phyloP scores from a whole-genome alignment of 2,329 filamentous ascomycete genomes.

The Ophiostoma sp. region DNA sequence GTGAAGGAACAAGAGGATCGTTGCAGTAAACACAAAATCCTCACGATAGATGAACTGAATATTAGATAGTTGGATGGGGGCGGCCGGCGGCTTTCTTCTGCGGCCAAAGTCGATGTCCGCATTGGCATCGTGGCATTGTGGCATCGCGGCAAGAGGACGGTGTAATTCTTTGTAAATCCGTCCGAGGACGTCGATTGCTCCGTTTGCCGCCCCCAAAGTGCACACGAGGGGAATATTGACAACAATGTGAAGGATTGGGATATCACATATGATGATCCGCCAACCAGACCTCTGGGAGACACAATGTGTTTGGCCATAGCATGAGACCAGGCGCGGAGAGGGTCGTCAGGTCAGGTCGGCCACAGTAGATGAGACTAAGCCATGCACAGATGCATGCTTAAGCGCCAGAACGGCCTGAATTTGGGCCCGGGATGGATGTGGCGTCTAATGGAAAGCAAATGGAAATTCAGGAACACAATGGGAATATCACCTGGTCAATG shows the following conservation, averaged over 20 bases:
- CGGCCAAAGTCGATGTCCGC: not conserved
- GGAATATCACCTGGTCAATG: not conserved
- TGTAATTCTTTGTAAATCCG: not conserved
- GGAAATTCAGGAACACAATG: not conserved
- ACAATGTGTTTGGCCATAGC: not conserved
- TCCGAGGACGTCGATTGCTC: not conserved
- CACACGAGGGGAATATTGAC: not conserved
- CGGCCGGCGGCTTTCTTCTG: not conserved
- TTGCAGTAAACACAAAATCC: not conserved
- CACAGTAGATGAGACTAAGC: not conserved
- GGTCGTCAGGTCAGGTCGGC: not conserved
- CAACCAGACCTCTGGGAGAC: constrained; percentile 7
- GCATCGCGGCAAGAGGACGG: not conserved
- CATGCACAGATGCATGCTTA: not conserved
- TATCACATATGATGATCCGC: not conserved
- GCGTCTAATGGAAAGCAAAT: not conserved
- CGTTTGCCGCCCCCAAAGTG: not conserved
- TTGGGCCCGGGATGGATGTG: not conserved
- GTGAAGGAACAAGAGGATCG: not conserved
- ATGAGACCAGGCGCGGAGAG: not conserved
- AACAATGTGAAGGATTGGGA: not conserved
- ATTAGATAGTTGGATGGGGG: not conserved
- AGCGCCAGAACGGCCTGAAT: constrained; percentile 1
- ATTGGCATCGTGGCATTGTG: not conserved
- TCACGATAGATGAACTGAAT: not conserved